Evolutionary conservation across 2,329 filamentous ascomycete genomes (phyloP), one percentile per base, ranked within the genome.

Genomic region (Knoxdaviesia capensis): DNA sequence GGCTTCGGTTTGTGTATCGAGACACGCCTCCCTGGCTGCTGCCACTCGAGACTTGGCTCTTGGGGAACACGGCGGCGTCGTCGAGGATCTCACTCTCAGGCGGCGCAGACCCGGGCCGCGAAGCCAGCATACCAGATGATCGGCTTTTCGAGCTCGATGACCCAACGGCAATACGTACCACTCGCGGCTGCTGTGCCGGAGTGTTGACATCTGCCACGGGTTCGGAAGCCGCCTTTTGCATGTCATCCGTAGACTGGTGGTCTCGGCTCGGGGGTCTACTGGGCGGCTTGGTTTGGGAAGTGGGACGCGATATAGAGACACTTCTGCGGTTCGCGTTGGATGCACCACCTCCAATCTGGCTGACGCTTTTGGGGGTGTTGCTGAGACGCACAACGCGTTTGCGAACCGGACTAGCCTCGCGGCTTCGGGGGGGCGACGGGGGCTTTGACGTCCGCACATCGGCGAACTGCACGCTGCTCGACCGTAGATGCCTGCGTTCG

Each of bases 301-400:
- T 46, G 45, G 46, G 51, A 31, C 59, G 53, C 5, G 69, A 68
- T 28, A 66, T 52, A 1, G 69, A 73, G n/a, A 61, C 66, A 8
- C 69, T 70, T 37, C 68, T 57, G 38, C 66, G 61, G 45, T 64
- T 65, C 8, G 20, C 20, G 57, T 49, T 4, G 62, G 58, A 35
- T 2, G 20, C 20, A 20, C 20, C 20, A 20, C 20, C 20, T 34
- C 54, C 53, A 52, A 52, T 55, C 46, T 63, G 61, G 46, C 50
- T 58, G 11, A 64, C 51, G 44, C 60, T 63, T 40, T 64, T 61
- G 29, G 68, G 61, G 1, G 65, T 62, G 44, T 64, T 64, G 53
- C 69, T 74, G 11, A 76, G 57, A 9, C 71, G 65, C 10, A 76
- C 69, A 31, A 76, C 66, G 36, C 71, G 60, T 52, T 72, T 74